Evolutionary conservation across 2,329 filamentous ascomycete genomes (phyloP).

Genomic region (Triangularia setosa): DNA sequence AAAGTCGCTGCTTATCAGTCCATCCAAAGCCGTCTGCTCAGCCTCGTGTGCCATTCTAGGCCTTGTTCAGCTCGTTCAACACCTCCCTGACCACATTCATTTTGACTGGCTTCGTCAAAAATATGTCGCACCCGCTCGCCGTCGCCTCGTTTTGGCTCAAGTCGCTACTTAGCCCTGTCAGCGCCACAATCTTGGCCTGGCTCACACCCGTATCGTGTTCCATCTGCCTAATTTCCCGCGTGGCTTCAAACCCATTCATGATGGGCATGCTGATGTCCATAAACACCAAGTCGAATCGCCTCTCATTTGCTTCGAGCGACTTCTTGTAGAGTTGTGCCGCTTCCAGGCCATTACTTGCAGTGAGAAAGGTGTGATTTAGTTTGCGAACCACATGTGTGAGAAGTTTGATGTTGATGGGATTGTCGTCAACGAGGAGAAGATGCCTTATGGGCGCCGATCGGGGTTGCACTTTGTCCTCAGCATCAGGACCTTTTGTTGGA

Average conservation of each 20-base stretch:
- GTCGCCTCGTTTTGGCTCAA: slow-evolving; percentile 43
- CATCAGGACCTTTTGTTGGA: background rate
- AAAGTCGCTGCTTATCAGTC: background rate
- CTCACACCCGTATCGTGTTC: slow-evolving; percentile 19
- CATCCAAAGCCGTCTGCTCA: background rate
- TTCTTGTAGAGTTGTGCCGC: slow-evolving; percentile 42
- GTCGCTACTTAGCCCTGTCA: slow-evolving; percentile 44
- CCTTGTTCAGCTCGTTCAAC: slow-evolving; percentile 9
- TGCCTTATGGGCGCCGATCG: background rate
- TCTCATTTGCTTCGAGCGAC: slow-evolving; percentile 26
- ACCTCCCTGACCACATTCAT: slow-evolving; percentile 25
- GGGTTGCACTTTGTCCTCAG: background rate
- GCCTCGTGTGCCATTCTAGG: background rate
- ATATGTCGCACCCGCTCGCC: slow-evolving; percentile 43
- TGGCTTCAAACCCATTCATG: slow-evolving; percentile 32
- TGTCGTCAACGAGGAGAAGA: slow-evolving; percentile 40
- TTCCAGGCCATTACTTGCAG: slow-evolving; percentile 45
- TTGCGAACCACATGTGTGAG: slow-evolving; percentile 36
- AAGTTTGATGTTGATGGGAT: slow-evolving; percentile 39
- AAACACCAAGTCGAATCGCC: slow-evolving; percentile 38
- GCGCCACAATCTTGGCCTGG: slow-evolving; percentile 36
- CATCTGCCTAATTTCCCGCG: slow-evolving; percentile 27
- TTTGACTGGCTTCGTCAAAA: slow-evolving; percentile 46
- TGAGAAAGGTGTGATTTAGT: slow-evolving; percentile 37
- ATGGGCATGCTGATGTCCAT: slow-evolving; percentile 41